Evolutionary conservation across 306 rosid genomes (phyloP).

Genomic region (Vigna radiata): DNA sequence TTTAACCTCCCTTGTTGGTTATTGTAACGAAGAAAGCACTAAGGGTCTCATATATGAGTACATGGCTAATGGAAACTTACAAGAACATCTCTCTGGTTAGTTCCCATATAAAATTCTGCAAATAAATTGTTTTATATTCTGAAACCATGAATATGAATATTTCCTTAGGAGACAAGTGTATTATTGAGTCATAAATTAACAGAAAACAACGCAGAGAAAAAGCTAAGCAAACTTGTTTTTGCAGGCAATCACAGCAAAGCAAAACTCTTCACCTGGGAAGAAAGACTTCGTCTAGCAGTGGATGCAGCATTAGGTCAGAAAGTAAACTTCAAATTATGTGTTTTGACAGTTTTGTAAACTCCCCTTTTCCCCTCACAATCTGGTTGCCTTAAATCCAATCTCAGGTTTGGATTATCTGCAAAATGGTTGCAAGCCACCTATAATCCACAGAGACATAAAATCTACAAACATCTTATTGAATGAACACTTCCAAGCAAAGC

Average conservation of each 20-base stretch:
- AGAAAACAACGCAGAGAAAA: too few species aligned
- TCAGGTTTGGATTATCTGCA: constrained; percentile 59
- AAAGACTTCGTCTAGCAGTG: constrained; percentile 50
- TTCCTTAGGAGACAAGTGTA: neutral
- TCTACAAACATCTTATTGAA: constrained; percentile 54
- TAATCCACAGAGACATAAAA: constrained; percentile 59
- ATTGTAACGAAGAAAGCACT: constrained; percentile 42
- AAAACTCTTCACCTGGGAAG: constrained; percentile 50
- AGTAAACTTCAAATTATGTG: neutral
- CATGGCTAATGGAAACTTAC: constrained; percentile 47
- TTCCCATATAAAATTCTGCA: neutral
- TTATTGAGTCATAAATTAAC: neutral
- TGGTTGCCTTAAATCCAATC: neutral
- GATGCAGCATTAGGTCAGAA: constrained; percentile 54
- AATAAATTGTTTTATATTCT: neutral
- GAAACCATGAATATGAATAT: neutral
- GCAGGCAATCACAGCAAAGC: constrained; percentile 7
- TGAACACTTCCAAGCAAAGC: constrained; percentile 51
- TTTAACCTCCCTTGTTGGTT: constrained; percentile 49
- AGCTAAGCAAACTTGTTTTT: neutral
- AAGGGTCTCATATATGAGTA: constrained; percentile 51
- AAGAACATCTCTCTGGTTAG: constrained; percentile 52
- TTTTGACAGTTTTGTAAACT: neutral
- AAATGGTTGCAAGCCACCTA: constrained; percentile 50
- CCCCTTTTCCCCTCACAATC: neutral